Evolutionary conservation across 352 stramenopile species (phyloP), one percentile per base, ranked within the genome.

Genomic region (Thalassiosira ordinaria): DNA sequence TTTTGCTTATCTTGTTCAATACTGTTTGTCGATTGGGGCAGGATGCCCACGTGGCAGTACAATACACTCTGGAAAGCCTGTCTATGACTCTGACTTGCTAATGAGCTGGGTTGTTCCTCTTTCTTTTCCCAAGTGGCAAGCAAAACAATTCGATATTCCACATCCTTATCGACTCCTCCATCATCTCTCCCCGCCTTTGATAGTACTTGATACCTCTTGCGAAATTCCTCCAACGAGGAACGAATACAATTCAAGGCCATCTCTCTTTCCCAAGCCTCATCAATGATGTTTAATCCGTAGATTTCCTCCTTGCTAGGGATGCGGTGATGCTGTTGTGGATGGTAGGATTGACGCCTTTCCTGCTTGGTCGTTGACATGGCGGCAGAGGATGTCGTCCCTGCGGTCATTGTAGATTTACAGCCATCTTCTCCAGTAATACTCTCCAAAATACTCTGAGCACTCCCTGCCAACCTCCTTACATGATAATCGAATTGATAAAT

Each of bases 401-500:
- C 11, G n/a, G 26, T 20, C 13, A 24, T 20, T 49, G 18, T 51
- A 33, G 9, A 41, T 47, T 65, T 66, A 5, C 8, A 18, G 27
- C 26, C 18, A 14, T 53, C 55, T 14, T 52, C 20, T 31, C 0
- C 3, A 46, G 46, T 29, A 37, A 78, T 63, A 33, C 11, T 39
- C 26, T 78, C 59, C 35, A 78, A 59, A 66, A 78, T 78, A 41
- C 56, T 70, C 8, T 41, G 33, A 26, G 69, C 62, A 31, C 56
- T 70, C 18, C 51, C 20, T n/a, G 74, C 74, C 55, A 82, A 63
- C 55, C 74, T 41, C 29, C 47, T n/a, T 0, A 77, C 74, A 52
- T 82, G 74, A 61, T 82, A 82, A 55, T 82, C 63, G 35, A 82
- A 76, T 72, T 82, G 74, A 77, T 82, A 82, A 41, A 82, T 69